A percentile compares a stretch with the other conserved stretches of the same genome.
These are phyloP conservation scores for Hibiscus tridactylites DNA, from an alignment of 345 rosid species.

Conservation along the genomic window DNA sequence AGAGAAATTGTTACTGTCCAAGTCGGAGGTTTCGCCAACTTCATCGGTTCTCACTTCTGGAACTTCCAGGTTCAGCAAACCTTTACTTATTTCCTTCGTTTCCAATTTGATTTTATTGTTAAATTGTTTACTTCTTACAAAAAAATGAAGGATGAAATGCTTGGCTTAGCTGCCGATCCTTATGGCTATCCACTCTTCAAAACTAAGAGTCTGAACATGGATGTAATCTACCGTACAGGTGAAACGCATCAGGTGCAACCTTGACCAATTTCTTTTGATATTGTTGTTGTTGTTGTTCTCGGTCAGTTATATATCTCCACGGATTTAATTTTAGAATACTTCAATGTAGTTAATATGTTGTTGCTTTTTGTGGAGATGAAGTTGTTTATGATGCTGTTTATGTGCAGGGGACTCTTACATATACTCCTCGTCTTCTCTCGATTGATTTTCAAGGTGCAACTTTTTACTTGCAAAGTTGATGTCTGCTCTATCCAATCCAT, in stretches of 20 bases:
- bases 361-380: neutral
- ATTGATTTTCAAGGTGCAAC: constrained; percentile 65
- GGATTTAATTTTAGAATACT: neutral
- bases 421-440: constrained; percentile 82
- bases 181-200: constrained; percentile 56
- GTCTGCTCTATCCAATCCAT: neutral
- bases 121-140: neutral
- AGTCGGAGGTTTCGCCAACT: constrained; percentile 81
- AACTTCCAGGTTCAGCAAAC: constrained; percentile 69
- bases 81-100: neutral
- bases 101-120: neutral
- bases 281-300: neutral
- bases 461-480: neutral
- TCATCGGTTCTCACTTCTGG: constrained; percentile 97
- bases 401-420: constrained; percentile 60
- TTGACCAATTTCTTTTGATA: neutral
- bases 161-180: constrained; percentile 72
- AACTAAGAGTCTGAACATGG: constrained; percentile 53
- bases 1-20: constrained; percentile 81
- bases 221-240: constrained; percentile 75
- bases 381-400: neutral
- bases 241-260: constrained; percentile 56
- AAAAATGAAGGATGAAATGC: constrained; percentile 68
- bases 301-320: no score
- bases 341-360: neutral